These are phyloP conservation scores for Coccomyxa sp. DNA, from an alignment of 139 green algal species.

Conservation along the genomic window DNA sequence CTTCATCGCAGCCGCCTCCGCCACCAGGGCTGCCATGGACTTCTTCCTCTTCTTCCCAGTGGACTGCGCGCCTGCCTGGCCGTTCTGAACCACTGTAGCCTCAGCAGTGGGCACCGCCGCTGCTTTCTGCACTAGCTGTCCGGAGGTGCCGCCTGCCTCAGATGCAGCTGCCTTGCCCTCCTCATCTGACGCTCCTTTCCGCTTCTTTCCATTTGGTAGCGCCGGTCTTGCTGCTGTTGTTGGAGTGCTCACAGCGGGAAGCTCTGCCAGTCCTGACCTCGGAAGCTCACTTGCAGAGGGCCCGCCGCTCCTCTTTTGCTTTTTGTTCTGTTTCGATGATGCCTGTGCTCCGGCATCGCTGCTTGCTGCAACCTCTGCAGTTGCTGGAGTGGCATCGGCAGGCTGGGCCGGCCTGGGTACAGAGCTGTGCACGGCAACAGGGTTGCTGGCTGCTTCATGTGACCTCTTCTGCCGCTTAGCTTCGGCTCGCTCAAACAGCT, in stretches of 20 bases:
- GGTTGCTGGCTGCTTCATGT: slow-evolving; percentile 10
- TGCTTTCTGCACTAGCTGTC: no score
- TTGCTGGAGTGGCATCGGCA: neutral
- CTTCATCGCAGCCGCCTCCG: no score
- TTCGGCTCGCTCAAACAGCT: slow-evolving; percentile 38
- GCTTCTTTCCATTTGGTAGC: neutral
- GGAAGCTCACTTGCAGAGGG: neutral
- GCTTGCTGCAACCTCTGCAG: neutral
- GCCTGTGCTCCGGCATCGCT: neutral
- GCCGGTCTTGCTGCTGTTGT: neutral
- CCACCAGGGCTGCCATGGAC: neutral
- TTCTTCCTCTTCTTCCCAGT: neutral
- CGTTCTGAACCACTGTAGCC: neutral
- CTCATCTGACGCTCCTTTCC: neutral
- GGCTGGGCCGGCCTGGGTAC: neutral
- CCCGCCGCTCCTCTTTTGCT: no score
- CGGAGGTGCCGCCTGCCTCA: no score
- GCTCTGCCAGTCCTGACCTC: neutral
- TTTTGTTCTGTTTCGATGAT: no score
- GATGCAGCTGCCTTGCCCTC: neutral
- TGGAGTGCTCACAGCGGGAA: neutral
- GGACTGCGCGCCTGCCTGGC: neutral
- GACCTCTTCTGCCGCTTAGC: neutral
- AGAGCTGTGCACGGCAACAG: neutral
- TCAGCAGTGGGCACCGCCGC: neutral